Evolutionary conservation across 495 filamentous ascomycete genomes (phyloP).

Genomic region (Niebla homalea): DNA sequence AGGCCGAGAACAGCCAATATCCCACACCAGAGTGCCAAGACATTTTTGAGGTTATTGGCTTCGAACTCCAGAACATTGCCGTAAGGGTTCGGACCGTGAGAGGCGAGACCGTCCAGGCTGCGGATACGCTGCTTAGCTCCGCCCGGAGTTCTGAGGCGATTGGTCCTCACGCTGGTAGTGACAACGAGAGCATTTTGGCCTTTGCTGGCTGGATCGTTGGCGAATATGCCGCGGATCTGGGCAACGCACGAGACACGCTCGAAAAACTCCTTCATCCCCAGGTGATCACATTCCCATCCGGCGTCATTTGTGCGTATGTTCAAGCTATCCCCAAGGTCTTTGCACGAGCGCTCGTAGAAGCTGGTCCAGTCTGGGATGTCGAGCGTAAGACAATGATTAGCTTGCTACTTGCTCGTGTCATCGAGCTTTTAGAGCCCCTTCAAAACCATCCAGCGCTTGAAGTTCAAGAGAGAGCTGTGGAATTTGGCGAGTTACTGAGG

Average conservation of each 20-base stretch:
- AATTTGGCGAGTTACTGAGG: constrained; percentile 78
- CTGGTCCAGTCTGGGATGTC: constrained; percentile 43
- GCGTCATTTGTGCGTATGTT: constrained; percentile 60
- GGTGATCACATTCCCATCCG: constrained; percentile 44
- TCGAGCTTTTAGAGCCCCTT: constrained; percentile 65
- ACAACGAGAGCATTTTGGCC: constrained; percentile 49
- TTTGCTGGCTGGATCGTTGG: constrained; percentile 74
- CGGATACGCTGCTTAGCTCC: constrained; percentile 54
- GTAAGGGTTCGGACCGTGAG: constrained; percentile 82
- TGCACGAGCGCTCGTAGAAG: constrained; percentile 44
- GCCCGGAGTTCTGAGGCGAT: constrained; percentile 26
- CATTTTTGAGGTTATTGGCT: constrained; percentile 60
- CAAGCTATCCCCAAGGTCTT: constrained; percentile 83
- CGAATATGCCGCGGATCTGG: constrained; percentile 65
- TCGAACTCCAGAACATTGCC: constrained; percentile 73
- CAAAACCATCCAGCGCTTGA: constrained; percentile 73
- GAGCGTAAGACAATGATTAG: constrained; percentile 54
- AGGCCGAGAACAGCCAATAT: background rate
- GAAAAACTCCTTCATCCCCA: constrained; percentile 57
- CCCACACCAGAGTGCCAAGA: constrained; percentile 7
- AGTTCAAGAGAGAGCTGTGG: constrained; percentile 90
- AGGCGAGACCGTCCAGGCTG: constrained; percentile 63
- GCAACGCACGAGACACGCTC: constrained; percentile 49
- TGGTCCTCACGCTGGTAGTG: constrained; percentile 22
- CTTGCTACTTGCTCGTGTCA: constrained; percentile 64